Base-by-base conservation (phyloP, 805 yeast species). In the Kregervanrija pseudodelftensis region DNA sequence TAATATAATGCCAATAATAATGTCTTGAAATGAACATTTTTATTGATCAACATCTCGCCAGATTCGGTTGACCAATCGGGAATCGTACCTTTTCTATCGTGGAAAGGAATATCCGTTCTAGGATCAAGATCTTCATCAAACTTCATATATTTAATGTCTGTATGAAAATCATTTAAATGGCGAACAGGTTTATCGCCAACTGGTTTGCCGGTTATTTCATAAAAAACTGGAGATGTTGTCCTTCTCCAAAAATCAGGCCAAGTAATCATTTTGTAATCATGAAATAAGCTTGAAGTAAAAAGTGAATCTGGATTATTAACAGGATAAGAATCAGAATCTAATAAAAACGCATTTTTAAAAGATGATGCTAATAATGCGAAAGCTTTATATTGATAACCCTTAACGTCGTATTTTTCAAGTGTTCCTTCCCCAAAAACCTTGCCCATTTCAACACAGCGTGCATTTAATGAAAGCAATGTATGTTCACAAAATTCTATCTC, bases 241-340 rank as follows among this genome's bases (percentile, higher is more conserved):
- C 86, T 67, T 57, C 76, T 69, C 87, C 88, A 82, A 47, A 77
- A 77, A 61, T 82, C 88, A 1, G 88, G 88, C 88, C 88, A 82
- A 13, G 77, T 73, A 12, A 80, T 68, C 59, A 80, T 61, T 0
- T 77, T 74, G n/a, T 63, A 58, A 9, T 66, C 58, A 30, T 63
- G 54, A 60, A 65, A 79, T 12, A 77, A 66, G 5, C 66, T 59
- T 0, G 75, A 67, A 1, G 61, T 61, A 46, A 80, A 74, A 17
- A 81, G 54, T 12, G 63, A 55, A 47, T 76, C 79, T 1, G 89
- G 80, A 11, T 58, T 45, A 4, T 76, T 59, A 28, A 72, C 63
- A 2, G 76, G 70, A 40, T 70, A 57, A 45, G 69, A 70, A 52
- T 74, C 78, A 37, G 73, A 64, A 55, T 73, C 78, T 30, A 74